These are phyloP conservation scores for Auricularia sp. DNA, from an alignment of 768 basidiomycete genomes.

Conservation along the genomic window DNA sequence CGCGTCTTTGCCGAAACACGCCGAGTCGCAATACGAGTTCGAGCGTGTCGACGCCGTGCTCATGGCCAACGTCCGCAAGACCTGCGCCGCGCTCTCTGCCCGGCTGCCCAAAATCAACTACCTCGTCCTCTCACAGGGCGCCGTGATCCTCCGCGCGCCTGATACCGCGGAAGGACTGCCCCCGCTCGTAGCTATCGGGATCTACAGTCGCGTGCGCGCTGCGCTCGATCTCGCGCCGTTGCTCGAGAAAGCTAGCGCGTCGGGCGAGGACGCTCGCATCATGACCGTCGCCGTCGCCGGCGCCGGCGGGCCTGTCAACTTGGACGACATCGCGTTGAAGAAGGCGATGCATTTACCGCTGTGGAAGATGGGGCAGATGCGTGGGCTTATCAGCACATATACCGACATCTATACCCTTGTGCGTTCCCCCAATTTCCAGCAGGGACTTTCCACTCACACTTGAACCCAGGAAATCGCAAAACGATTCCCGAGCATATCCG, in stretches of 20 bases:
- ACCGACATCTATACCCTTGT: neutral
- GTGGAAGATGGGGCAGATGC: no score
- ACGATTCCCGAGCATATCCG: slow-evolving; percentile 4
- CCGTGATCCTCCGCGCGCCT: neutral
- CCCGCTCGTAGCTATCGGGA: slow-evolving; percentile 1
- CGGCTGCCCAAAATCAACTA: slow-evolving; percentile 42
- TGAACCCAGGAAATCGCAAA: slow-evolving; percentile 3
- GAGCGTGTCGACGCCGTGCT: slow-evolving; percentile 41
- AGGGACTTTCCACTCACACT: neutral
- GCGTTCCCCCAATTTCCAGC: neutral
- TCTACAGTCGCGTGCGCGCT: slow-evolving; percentile 5
- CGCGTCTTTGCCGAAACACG: slow-evolving; percentile 25
- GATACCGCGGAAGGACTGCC: slow-evolving; percentile 9
- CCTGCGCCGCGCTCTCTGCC: slow-evolving; percentile 12
- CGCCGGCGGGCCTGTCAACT: slow-evolving; percentile 7
- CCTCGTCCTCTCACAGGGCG: slow-evolving; percentile 31
- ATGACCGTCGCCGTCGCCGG: slow-evolving; percentile 6
- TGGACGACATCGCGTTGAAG: slow-evolving; percentile 15
- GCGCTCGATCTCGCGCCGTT: slow-evolving; percentile 8
- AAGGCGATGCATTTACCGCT: neutral
- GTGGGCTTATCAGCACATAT: neutral
- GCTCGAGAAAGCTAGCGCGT: slow-evolving; percentile 5
- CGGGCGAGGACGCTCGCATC: slow-evolving; percentile 9
- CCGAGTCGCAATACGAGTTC: slow-evolving; percentile 31
- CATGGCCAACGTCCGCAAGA: slow-evolving; percentile 38